Conservation (phyloP, 2,329 filamentous ascomycete species). For the Didymosphaeria variabile region DNA sequence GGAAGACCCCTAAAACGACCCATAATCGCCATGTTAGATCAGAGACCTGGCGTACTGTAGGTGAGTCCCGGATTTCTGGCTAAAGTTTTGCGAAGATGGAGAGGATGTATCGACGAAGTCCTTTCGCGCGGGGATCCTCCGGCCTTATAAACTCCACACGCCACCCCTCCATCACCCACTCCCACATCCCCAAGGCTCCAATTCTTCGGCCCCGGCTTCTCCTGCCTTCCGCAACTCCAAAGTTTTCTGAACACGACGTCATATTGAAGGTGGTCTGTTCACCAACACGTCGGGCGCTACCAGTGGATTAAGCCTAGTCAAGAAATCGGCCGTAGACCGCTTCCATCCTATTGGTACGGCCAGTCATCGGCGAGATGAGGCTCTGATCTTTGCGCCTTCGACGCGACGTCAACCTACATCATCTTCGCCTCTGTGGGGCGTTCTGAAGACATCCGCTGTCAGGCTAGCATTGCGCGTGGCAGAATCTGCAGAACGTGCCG, state of each 20-base stretch:
- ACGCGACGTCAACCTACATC: conserved; percentile 11
- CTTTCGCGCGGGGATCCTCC: neutral
- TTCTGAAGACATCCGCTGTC: neutral
- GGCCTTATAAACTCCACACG: conserved; percentile 8
- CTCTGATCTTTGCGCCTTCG: conserved; percentile 4
- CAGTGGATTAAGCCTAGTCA: neutral
- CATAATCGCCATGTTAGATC: conserved; percentile 33
- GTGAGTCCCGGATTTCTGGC: neutral
- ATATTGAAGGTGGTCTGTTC: conserved; percentile 1
- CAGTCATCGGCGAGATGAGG: conserved; percentile 7
- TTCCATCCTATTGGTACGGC: conserved; percentile 9
- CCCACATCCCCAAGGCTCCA: neutral
- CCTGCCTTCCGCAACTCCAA: conserved; percentile 7
- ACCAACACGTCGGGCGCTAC: neutral
- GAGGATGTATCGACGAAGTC: no score
- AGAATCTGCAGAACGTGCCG: neutral
- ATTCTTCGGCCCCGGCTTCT: conserved; percentile 1
- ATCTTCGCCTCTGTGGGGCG: conserved; percentile 4
- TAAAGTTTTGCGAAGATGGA: neutral
- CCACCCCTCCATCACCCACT: neutral
- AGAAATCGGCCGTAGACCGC: neutral
- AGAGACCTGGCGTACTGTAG: neutral
- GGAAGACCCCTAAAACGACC: conserved; percentile 26
- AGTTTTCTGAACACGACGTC: neutral
- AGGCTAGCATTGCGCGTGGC: neutral